phyloP scores from a whole-genome alignment of 129 eudicot genomes.

The Ambrosia artemisiifolia region DNA sequence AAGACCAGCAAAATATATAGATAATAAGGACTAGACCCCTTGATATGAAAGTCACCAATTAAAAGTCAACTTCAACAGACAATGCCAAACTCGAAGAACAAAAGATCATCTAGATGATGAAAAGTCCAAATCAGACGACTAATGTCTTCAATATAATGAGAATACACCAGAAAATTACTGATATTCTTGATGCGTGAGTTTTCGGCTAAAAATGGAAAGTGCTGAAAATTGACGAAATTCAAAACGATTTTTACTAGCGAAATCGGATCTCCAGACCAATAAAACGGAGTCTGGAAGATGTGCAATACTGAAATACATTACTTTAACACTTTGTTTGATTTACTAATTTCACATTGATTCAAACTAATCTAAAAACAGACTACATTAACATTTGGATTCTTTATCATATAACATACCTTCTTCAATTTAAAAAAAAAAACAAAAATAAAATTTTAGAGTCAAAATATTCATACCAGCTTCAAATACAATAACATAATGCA shows the following conservation, averaged over 20 bases:
- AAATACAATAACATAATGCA: background rate
- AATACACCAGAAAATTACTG: too few relatives aligned
- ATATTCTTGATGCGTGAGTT: too few relatives aligned
- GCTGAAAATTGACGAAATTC: too few relatives aligned
- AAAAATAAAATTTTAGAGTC: background rate
- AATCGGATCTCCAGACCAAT: too few relatives aligned
- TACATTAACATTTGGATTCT: background rate
- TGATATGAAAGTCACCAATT: too few relatives aligned
- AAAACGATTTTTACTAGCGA: too few relatives aligned
- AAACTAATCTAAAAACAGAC: background rate
- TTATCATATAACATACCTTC: background rate
- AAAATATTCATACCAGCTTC: background rate
- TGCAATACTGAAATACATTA: too few relatives aligned
- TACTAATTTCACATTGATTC: background rate
- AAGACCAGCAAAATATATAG: background rate
- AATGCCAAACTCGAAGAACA: background rate
- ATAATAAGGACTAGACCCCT: too few relatives aligned
- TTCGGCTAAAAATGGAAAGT: too few relatives aligned
- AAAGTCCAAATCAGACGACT: background rate
- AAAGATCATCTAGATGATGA: background rate
- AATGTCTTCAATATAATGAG: too few relatives aligned
- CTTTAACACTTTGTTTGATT: background rate
- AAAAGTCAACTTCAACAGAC: background rate
- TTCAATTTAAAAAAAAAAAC: background rate
- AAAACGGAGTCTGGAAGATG: too few relatives aligned